Evolutionary conservation across 306 rosid species (phyloP).

Genomic region (Hippophae gyantsensis): DNA sequence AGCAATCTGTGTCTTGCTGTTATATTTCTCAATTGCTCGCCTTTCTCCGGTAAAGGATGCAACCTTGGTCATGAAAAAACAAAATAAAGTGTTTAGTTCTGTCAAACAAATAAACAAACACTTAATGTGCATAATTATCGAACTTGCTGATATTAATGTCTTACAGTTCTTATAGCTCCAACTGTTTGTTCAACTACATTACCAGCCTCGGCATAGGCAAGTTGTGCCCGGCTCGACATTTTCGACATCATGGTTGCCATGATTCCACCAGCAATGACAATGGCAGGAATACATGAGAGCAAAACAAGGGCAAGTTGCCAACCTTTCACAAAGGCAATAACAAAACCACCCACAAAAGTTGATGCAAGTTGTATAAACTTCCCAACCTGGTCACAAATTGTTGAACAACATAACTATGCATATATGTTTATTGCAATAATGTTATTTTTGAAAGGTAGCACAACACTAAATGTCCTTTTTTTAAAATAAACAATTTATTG

Average conservation of each 20-base stretch:
- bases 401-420: too few relatives aligned
- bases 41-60: conserved; percentile 79
- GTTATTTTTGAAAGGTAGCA: too few relatives aligned
- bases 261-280: conserved; percentile 38
- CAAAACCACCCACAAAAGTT: conserved; percentile 60
- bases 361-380: conserved; percentile 55
- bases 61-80: conserved; percentile 28
- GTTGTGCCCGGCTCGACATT: conserved; percentile 62
- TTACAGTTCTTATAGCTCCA: conserved; percentile 68
- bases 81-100: not conserved
- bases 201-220: conserved; percentile 78
- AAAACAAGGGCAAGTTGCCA: conserved; percentile 53
- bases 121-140: not conserved
- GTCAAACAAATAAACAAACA: not conserved
- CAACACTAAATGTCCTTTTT: too few relatives aligned
- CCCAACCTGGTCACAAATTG: conserved; percentile 49
- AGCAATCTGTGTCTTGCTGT: conserved; percentile 46
- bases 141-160: not conserved
- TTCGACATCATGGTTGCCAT: conserved; percentile 30
- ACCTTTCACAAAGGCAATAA: conserved; percentile 50
- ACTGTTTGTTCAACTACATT: conserved; percentile 63
- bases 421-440: too few relatives aligned
- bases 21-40: conserved; percentile 46
- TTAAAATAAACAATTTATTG: too few relatives aligned
- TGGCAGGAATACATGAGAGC: conserved; percentile 45